Evolutionary conservation across 2,329 filamentous ascomycete genomes (phyloP).

Genomic region (Xylaria polymorpha): DNA sequence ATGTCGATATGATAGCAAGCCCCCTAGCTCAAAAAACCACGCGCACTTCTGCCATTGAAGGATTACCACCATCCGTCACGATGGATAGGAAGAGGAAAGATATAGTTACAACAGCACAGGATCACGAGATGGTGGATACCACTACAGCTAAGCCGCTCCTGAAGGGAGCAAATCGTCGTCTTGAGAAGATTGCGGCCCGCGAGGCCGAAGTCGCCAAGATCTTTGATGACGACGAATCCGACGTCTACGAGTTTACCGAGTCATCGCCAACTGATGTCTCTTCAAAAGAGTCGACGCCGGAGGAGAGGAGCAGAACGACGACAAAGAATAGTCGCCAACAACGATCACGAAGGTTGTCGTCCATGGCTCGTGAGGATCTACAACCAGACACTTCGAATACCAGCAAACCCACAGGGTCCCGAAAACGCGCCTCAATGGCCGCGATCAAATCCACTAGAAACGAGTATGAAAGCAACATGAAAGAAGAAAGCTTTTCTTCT

Average conservation of each 20-base stretch:
- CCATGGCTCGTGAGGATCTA: constrained; percentile 53
- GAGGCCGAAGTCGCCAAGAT: constrained; percentile 48
- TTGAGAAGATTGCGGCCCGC: constrained; percentile 48
- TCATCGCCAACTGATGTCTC: constrained; percentile 55
- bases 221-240: constrained; percentile 49
- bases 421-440: constrained; percentile 59
- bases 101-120: constrained; percentile 47
- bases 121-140: constrained; percentile 32
- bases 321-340: constrained; percentile 49
- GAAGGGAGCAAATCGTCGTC: constrained; percentile 43
- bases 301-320: constrained; percentile 48
- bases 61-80: constrained; percentile 50
- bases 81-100: constrained; percentile 57
- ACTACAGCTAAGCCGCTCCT: constrained; percentile 30
- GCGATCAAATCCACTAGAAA: constrained; percentile 51
- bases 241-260: constrained; percentile 67
- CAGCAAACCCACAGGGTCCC: constrained; percentile 41
- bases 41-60: constrained; percentile 43
- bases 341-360: constrained; percentile 55
- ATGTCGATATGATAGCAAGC: constrained; percentile 52
- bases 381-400: constrained; percentile 45
- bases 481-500: constrained; percentile 27
- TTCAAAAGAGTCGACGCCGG: constrained; percentile 36
- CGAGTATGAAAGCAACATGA: constrained; percentile 41
- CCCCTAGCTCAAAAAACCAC: constrained; percentile 57